Evolutionary conservation across 2,329 filamentous ascomycete genomes (phyloP).

Genomic region (Clonostachys sp.): DNA sequence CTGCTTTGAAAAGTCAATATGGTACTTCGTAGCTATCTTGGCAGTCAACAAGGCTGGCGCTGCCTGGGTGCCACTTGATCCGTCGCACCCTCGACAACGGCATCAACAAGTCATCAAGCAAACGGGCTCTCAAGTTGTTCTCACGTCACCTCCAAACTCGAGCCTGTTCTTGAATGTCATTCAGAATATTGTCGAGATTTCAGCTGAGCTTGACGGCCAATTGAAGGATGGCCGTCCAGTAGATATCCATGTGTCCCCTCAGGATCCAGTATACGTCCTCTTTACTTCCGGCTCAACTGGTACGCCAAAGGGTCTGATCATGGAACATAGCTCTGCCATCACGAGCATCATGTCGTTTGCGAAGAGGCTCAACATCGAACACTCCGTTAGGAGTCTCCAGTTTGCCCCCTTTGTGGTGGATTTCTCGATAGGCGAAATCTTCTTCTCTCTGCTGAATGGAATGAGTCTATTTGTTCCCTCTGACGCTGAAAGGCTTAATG

Average conservation of each 20-base stretch:
- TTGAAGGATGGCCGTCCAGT: neutral
- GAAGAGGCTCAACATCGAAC: constrained; percentile 2
- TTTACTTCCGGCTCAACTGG: constrained; percentile 8
- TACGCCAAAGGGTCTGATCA: constrained; percentile 7
- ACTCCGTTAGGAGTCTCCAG: constrained; percentile 3
- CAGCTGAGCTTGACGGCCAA: neutral
- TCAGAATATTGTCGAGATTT: constrained; percentile 4
- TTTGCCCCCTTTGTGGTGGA: constrained; percentile 1
- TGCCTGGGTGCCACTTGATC: constrained; percentile 9
- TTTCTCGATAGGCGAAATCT: neutral
- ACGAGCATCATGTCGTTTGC: constrained; percentile 4
- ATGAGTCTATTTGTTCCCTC: neutral
- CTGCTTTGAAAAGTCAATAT: constrained; percentile 19
- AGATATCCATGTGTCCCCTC: constrained; percentile 7
- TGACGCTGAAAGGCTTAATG: neutral
- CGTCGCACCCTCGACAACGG: constrained; percentile 6
- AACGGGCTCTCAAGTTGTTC: constrained; percentile 4
- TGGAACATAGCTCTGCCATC: constrained; percentile 6
- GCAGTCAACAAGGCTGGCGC: constrained; percentile 10
- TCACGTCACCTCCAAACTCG: constrained; percentile 5
- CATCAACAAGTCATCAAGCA: constrained; percentile 5
- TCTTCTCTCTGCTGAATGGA: neutral
- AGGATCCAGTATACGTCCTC: constrained; percentile 5
- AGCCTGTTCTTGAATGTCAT: constrained; percentile 10
- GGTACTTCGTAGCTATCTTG: constrained; percentile 10